Conservation (phyloP, 169 alveolate species). For the Miamiensis avidus region DNA sequence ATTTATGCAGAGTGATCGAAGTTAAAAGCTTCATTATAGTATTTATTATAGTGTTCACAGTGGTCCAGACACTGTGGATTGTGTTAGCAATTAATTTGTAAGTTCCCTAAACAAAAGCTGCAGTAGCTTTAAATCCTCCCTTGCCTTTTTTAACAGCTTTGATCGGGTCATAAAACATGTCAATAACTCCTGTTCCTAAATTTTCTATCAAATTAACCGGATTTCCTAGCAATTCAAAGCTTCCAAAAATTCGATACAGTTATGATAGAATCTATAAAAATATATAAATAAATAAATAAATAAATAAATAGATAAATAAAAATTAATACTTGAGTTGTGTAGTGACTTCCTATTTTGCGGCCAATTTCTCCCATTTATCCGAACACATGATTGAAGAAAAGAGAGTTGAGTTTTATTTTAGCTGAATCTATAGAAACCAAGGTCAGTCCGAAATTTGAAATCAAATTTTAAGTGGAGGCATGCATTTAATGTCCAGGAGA, state of each 20-base stretch:
- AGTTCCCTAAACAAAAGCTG: constrained; percentile 33
- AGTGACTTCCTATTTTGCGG: constrained; percentile 32
- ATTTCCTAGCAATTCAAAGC: constrained; percentile 45
- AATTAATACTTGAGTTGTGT: neutral
- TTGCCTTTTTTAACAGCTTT: constrained; percentile 30
- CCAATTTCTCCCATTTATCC: constrained; percentile 34
- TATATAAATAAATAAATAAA: neutral
- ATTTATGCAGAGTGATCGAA: constrained; percentile 31
- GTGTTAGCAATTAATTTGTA: constrained; percentile 32
- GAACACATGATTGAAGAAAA: constrained; percentile 33
- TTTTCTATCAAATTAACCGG: constrained; percentile 43
- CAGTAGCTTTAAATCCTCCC: constrained; percentile 45
- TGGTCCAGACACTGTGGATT: constrained; percentile 35
- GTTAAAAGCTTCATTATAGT: constrained; percentile 41
- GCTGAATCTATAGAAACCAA: constrained; percentile 47
- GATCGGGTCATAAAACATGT: constrained; percentile 45
- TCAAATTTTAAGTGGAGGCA: constrained; percentile 34
- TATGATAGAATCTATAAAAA: constrained; percentile 31
- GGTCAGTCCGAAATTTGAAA: constrained; percentile 44
- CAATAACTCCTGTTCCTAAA: constrained; percentile 46
- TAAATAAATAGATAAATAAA: no score
- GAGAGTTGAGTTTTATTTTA: constrained; percentile 37
- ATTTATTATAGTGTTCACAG: constrained; percentile 33
- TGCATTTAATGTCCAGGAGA: constrained; percentile 51
- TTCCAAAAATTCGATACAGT: constrained; percentile 35